Base-by-base conservation (phyloP, 768 basidiomycete genomes). In the Boletus tylopilopsis region DNA sequence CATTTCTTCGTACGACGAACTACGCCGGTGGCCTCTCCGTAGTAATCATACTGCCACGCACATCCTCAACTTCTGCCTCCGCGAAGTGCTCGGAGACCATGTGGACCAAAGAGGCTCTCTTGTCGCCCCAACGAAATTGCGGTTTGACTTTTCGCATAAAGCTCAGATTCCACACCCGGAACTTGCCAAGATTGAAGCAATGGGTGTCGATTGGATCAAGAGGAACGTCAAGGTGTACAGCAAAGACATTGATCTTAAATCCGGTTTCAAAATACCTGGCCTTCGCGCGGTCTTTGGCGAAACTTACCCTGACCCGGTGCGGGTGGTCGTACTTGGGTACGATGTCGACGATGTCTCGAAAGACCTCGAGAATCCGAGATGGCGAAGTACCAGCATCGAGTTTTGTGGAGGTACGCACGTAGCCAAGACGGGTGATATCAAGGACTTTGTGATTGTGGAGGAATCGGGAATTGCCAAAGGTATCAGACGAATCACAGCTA, bases 331-430 rank as follows among this genome's bases (percentile, higher is more conserved):
- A 3, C 76, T 99, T 19, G 95, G 91, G 67, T 92, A 79, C 63
- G 82, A 85, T 53, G 78, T 95, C 16, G 87, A 94, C 43, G 90
- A 94, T 58, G 93, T 99, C 47, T 71, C 81, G 18, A 76, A 80
- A 60, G 91, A 99, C 56, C 77, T 95, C 36, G 80, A 86, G 60
- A 94, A 93, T 68, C 83, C 87, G 4, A 91, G 87, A 70, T 99
- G 96, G 96, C 74, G 89, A 40, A 72, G 70, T 24, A 96, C 95
- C 11, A 94, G 90, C 67, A 81, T 96, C 54, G 96, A 99, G 71
- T 95, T 99, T 66, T 99, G 96, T 66, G 96, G 96, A 69, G 96
- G 96, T 68, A 99, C 96, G 82, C 96, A 99, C 65, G 96, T 99
- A 47, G 80, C 82, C n/a, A 90, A 85, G 71, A 99, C 96, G 0